phyloP scores from a whole-genome alignment of 2,329 filamentous ascomycete species.

The Plectosphaerella sp. region DNA sequence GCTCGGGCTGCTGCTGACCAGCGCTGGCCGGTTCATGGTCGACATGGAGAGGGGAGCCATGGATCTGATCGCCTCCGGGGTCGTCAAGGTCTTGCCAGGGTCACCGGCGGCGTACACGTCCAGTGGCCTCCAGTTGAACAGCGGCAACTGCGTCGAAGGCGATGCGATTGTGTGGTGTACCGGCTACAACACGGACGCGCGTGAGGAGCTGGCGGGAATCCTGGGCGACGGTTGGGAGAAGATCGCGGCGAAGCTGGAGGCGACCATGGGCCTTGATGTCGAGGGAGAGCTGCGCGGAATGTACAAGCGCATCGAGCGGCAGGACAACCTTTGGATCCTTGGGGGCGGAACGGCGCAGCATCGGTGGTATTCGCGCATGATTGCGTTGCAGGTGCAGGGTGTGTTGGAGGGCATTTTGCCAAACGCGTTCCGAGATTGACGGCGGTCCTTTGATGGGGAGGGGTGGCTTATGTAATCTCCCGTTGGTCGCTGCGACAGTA shows the following conservation, averaged over 20 bases:
- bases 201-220: conserved; percentile 18
- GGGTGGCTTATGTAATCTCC: not conserved
- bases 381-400: conserved; percentile 29
- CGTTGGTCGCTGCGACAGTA: no score
- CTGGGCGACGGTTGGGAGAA: conserved; percentile 19
- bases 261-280: conserved; percentile 33
- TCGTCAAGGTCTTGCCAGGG: conserved; percentile 8
- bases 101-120: conserved; percentile 19
- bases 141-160: conserved; percentile 20
- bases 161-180: conserved; percentile 32
- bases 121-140: conserved; percentile 21
- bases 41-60: conserved; percentile 24
- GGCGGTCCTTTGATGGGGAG: not conserved
- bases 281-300: conserved; percentile 37
- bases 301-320: conserved; percentile 27
- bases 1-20: conserved; percentile 18
- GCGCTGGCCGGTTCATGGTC: conserved; percentile 28
- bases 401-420: conserved; percentile 24
- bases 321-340: conserved; percentile 29
- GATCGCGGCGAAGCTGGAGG: conserved; percentile 26
- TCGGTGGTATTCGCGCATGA: conserved; percentile 24
- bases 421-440: not conserved
- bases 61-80: conserved; percentile 20
- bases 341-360: conserved; percentile 27
- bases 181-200: conserved; percentile 24